Base-by-base conservation (phyloP, 2,329 filamentous ascomycete species). In the Ceratocystis smalleyi region DNA sequence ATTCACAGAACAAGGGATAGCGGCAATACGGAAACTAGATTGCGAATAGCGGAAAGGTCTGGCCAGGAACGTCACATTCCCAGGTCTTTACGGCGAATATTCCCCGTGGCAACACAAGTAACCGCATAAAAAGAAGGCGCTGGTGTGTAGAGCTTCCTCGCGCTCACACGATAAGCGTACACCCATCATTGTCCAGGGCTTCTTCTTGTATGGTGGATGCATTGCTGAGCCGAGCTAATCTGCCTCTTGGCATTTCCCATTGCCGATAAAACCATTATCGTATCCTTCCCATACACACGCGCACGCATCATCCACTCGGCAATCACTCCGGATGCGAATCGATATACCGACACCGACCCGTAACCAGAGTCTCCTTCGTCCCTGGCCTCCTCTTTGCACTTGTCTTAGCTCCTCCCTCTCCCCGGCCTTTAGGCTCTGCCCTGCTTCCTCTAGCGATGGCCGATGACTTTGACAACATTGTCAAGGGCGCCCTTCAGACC, bases 401-500 rank as follows among this genome's bases (percentile, higher is more conserved):
- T 43, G 32, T 24, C 22, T 19, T 5, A 32, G 54, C 5, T 30
- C 54, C 22, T 19, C 10, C 35, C 54, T 10, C 24, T n/a, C 12
- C 10, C 15, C 15, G 35, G 24, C 54, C 54, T n/a, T 30, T 15
- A 35, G 54, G 17, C 7, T n/a, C 27, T 3, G 12, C 43, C 22
- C 30, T 47, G 5, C 17, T 32, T 10, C 17, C n/a, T 10, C 8
- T 45, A 27, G 59, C 57, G 40, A 66, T 66, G 65, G 65, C 62
- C 59, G 65, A 66, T 49, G 65, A 66, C 65, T 62, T 95, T 72
- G 91, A 96, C 77, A 90, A 91, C 71, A 82, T 96, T 71, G 89
- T 97, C 77, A 97, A 96, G 77, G 92, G 91, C 71, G 86, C 89
- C 61, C 87, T 90, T 66, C 78, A 84, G 66, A 81, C 86, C 64